phyloP scores from a whole-genome alignment of 495 filamentous ascomycete genomes.

The Collariella sp. region DNA sequence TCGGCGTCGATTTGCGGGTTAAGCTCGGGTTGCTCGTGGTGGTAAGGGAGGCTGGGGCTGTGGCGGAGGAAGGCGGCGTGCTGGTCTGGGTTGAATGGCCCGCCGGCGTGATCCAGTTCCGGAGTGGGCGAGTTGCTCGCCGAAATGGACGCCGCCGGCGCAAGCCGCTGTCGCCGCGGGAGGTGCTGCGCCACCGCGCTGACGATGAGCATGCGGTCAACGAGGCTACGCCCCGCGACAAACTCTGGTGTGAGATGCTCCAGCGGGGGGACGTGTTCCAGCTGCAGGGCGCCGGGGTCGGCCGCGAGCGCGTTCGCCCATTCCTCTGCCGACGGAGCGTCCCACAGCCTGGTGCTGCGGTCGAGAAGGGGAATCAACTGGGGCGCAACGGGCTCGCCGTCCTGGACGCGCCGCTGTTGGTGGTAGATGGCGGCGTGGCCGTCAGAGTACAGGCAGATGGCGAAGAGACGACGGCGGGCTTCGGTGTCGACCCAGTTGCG shows the following conservation, averaged over 20 bases:
- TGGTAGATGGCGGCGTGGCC: constrained; percentile 43
- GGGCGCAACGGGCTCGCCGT: constrained; percentile 21
- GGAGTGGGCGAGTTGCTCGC: constrained; percentile 21
- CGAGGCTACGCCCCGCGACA: constrained; percentile 16
- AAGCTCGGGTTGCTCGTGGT: not conserved
- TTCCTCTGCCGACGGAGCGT: constrained; percentile 26
- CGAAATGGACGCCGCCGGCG: constrained; percentile 10
- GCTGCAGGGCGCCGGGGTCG: constrained; percentile 19
- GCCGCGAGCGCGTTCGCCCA: constrained; percentile 26
- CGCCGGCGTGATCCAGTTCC: constrained; percentile 17
- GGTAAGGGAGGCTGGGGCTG: too few relatives aligned
- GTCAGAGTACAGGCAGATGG: constrained; percentile 44
- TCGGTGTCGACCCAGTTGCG: constrained; percentile 41
- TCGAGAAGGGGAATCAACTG: constrained; percentile 33
- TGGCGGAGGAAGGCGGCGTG: constrained; percentile 1
- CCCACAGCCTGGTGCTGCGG: constrained; percentile 33
- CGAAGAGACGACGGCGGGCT: constrained; percentile 40
- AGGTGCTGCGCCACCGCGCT: constrained; percentile 31
- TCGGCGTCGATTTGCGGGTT: constrained; percentile 19
- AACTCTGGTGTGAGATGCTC: constrained; percentile 28
- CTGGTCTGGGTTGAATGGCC: constrained; percentile 12
- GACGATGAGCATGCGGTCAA: constrained; percentile 34
- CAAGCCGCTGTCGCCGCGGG: constrained; percentile 20
- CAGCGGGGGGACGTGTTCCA: constrained; percentile 19
- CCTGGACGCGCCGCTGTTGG: constrained; percentile 34